These are phyloP conservation scores for Paramyrothecium sp. DNA, from an alignment of 2,329 filamentous ascomycete genomes.

Conservation along the genomic window DNA sequence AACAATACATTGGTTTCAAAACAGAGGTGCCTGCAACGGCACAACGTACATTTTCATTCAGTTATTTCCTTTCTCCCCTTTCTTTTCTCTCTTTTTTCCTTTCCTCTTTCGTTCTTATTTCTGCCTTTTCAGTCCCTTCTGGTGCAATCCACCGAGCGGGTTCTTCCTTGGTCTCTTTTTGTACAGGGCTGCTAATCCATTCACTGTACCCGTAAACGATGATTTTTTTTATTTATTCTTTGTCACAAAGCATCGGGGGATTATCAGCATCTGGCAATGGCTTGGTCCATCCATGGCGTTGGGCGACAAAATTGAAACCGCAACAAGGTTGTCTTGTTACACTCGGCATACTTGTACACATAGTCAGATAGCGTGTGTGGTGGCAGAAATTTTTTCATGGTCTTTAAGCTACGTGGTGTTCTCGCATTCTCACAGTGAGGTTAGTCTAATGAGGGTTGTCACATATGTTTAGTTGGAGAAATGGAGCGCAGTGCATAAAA, in stretches of 20 bases:
- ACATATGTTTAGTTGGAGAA: too few relatives aligned
- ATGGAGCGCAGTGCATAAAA: too few relatives aligned
- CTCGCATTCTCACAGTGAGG: too few relatives aligned
- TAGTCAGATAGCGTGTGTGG: neutral
- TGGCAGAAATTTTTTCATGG: too few relatives aligned
- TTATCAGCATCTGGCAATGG: slow-evolving; percentile 3
- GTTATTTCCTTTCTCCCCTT: too few relatives aligned
- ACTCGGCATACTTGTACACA: neutral
- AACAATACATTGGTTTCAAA: neutral
- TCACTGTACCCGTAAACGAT: neutral
- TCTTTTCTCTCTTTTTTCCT: slow-evolving; percentile 2
- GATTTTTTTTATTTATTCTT: too few relatives aligned
- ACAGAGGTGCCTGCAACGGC: neutral
- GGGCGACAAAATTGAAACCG: neutral
- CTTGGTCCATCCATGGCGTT: neutral
- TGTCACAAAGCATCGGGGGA: slow-evolving; percentile 5
- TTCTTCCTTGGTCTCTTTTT: neutral
- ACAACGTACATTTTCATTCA: slow-evolving; percentile 10
- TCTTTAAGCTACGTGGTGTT: too few relatives aligned
- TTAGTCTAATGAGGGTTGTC: too few relatives aligned
- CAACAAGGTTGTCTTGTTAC: neutral
- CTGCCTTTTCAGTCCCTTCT: slow-evolving; percentile 4
- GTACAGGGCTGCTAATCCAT: neutral
- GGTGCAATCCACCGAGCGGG: neutral
- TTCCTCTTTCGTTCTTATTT: neutral